A percentile compares a stretch with the other conserved stretches of the same genome.
Conservation (phyloP, 1,284 basidiomycete genomes). For the Lentinus polychrous region DNA sequence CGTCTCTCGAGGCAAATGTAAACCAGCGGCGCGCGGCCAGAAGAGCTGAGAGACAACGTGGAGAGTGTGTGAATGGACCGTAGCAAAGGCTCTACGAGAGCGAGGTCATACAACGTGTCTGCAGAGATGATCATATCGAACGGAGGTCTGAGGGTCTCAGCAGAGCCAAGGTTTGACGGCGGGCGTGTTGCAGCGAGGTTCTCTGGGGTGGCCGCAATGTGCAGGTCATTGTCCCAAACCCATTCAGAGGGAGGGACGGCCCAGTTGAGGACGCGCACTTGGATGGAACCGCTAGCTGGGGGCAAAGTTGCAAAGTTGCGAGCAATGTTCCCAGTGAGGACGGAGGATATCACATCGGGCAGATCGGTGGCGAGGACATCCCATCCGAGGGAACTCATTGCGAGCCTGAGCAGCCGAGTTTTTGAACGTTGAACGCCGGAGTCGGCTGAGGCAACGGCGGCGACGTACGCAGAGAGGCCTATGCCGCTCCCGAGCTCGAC, state of each 20-base stretch:
- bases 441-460: slow-evolving; percentile 12
- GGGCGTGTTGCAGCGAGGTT: background rate
- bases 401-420: slow-evolving; percentile 40
- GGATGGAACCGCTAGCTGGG: slow-evolving; percentile 32
- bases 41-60: slow-evolving; percentile 23
- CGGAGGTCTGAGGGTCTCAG: slow-evolving; percentile 35
- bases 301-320: slow-evolving; percentile 39
- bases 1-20: slow-evolving; percentile 74
- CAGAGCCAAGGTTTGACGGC: slow-evolving; percentile 16
- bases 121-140: slow-evolving; percentile 81
- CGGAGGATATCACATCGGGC: slow-evolving; percentile 55
- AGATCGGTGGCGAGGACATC: slow-evolving; percentile 79
- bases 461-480: slow-evolving; percentile 68
- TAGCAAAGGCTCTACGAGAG: slow-evolving; percentile 66
- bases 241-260: slow-evolving; percentile 44
- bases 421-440: too few species aligned
- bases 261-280: slow-evolving; percentile 65
- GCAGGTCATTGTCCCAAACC: slow-evolving; percentile 41
- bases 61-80: slow-evolving; percentile 55
- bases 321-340: slow-evolving; percentile 62
- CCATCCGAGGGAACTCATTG: slow-evolving; percentile 66
- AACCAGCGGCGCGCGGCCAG: slow-evolving; percentile 37
- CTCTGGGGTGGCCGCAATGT: slow-evolving; percentile 29
- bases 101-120: slow-evolving; percentile 74
- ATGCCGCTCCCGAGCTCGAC: slow-evolving; percentile 83